Evolutionary conservation across 139 green algal genomes (phyloP).

Genomic region (Picochlorum sp.): DNA sequence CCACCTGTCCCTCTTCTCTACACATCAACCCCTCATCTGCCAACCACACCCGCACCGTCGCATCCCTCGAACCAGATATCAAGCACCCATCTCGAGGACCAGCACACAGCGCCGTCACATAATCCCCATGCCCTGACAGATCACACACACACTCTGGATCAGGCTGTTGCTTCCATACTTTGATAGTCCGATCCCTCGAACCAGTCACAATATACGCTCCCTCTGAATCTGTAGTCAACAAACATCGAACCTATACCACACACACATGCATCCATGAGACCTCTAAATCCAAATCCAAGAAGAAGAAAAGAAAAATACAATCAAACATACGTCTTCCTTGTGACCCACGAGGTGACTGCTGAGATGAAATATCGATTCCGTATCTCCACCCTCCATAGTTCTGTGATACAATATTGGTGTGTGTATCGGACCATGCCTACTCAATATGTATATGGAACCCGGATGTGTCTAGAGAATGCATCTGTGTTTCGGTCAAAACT

Average conservation of each 20-base stretch:
- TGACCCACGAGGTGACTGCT: too few relatives aligned
- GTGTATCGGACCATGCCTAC: too few relatives aligned
- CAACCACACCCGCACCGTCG: slow-evolving; percentile 46
- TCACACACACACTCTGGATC: slow-evolving; percentile 3
- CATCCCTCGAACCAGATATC: slow-evolving; percentile 77
- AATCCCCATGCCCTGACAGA: slow-evolving; percentile 69
- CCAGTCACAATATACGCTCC: slow-evolving; percentile 60
- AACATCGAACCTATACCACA: slow-evolving; percentile 21
- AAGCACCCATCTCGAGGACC: slow-evolving; percentile 20
- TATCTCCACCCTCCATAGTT: too few relatives aligned
- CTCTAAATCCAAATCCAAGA: not conserved
- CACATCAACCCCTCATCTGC: slow-evolving; percentile 55
- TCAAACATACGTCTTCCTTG: too few relatives aligned
- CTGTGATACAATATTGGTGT: too few relatives aligned
- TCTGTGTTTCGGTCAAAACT: too few relatives aligned
- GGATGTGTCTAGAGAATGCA: too few relatives aligned
- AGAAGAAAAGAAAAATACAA: not conserved
- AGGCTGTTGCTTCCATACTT: slow-evolving; percentile 29
- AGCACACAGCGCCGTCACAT: slow-evolving; percentile 63
- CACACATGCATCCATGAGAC: not conserved
- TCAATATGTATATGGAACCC: too few relatives aligned
- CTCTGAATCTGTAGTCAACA: slow-evolving; percentile 4
- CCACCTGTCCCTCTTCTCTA: slow-evolving; percentile 15
- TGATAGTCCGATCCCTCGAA: slow-evolving; percentile 62
- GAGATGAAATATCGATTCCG: too few relatives aligned